Base-by-base conservation (phyloP, 1,284 basidiomycete species). In the Neonothopanus nambi region DNA sequence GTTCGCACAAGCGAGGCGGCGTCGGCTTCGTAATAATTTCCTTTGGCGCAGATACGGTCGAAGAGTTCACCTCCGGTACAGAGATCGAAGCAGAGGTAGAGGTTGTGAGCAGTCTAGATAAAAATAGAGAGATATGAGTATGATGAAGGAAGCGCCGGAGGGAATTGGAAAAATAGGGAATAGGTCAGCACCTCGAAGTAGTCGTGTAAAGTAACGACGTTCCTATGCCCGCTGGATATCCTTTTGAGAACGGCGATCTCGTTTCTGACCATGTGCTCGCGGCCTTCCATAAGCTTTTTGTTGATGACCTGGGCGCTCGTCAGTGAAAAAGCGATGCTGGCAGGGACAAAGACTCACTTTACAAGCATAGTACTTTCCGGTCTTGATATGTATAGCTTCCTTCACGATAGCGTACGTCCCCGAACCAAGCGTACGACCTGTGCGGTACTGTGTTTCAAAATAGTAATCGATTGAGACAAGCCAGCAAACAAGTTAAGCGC, bases 41-140 rank as follows among this genome's bases (percentile, higher is more conserved):
- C 95, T 68, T 95, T 92, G 23, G 95, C 93, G 67, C 96, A 99
- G 77, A 99, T 99, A 48, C 97, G 84, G 71, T 99, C 96, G 65
- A 99, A 99, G 18, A 99, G 85, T 72, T 99, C 96, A 40, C 96
- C 97, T 47, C 96, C 96, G 0, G 93, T 96, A 75, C 97, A 99
- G 12, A 99, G 83, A 71, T 98, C 96, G 67, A 97, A 98, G 61
- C 91, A 91, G 56, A 99, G 88, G 67, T 94, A 96, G 59, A 96
- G 82, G 66, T 98, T 98, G 74, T 97, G 93, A 23, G 91, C 79
- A 24, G 95, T 98, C 88, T 91, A 54, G 1, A 13, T 18, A 5
- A 20, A 20, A 39, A 48, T 36, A 40, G 35, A 35, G 20, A 37
- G 5, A 43, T 43, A 15, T 23, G 23, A n/a, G 37, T 21, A 43